These are phyloP conservation scores for Baudoinia panamericana DNA, from an alignment of 495 filamentous ascomycete genomes.

Conservation along the genomic window DNA sequence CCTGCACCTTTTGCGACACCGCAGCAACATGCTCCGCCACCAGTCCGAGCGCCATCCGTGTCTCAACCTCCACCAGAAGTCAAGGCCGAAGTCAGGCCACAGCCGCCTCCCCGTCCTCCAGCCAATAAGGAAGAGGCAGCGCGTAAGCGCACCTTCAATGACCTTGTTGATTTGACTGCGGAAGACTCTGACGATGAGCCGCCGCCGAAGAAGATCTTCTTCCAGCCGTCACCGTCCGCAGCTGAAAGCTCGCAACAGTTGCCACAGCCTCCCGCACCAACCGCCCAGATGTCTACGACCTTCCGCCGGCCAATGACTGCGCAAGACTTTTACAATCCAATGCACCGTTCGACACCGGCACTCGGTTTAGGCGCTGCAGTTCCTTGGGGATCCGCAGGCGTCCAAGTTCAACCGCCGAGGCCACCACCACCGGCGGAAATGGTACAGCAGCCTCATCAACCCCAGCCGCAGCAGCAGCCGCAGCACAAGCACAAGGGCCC, in stretches of 20 bases:
- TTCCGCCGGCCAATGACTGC: neutral
- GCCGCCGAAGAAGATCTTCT: slow-evolving; percentile 19
- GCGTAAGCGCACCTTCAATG: slow-evolving; percentile 35
- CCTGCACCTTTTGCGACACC: neutral
- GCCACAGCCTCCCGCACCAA: neutral
- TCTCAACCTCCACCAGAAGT: slow-evolving; percentile 3
- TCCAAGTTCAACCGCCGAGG: too few relatives aligned
- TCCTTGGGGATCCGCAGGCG: too few relatives aligned
- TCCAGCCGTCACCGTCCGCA: neutral
- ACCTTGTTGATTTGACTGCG: slow-evolving; percentile 38
- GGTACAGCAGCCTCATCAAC: too few relatives aligned
- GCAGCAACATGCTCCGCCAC: neutral
- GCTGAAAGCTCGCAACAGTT: neutral
- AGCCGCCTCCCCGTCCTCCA: slow-evolving; percentile 15
- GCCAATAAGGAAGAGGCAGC: slow-evolving; percentile 32
- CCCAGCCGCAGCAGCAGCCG: too few relatives aligned
- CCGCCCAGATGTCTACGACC: too few relatives aligned
- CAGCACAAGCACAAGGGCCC: slow-evolving; percentile 11
- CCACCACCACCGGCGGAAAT: too few relatives aligned
- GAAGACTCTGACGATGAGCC: slow-evolving; percentile 32
- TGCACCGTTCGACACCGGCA: too few relatives aligned
- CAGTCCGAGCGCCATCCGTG: neutral
- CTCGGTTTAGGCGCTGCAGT: too few relatives aligned
- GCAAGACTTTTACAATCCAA: neutral
- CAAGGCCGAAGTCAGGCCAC: slow-evolving; percentile 15